Evolutionary conservation across 495 filamentous ascomycete species (phyloP).

Genomic region (Apiosordaria backusii): DNA sequence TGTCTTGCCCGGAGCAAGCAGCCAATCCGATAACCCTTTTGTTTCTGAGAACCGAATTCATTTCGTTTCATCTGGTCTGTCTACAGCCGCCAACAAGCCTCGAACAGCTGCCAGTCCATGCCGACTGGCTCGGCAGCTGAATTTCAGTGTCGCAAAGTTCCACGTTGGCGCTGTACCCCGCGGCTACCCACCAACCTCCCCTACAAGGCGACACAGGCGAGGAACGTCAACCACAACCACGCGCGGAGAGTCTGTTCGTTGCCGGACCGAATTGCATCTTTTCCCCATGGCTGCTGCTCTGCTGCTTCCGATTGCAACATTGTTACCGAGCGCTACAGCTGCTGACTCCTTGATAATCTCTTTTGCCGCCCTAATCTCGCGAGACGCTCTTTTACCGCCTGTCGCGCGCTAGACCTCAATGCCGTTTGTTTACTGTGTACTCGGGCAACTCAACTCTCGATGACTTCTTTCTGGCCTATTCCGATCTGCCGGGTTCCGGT

Average conservation of each 20-base stretch:
- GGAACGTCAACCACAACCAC: neutral
- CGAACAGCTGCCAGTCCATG: conserved; percentile 14
- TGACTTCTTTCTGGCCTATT: conserved; percentile 19
- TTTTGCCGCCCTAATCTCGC: conserved; percentile 17
- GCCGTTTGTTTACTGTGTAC: conserved; percentile 8
- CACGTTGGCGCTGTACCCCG: conserved; percentile 17
- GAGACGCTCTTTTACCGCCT: conserved; percentile 9
- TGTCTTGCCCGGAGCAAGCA: conserved; percentile 1
- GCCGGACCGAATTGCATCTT: conserved; percentile 1
- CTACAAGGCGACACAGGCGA: conserved; percentile 2
- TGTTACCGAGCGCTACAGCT: conserved; percentile 21
- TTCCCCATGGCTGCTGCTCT: neutral
- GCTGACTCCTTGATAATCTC: conserved; percentile 20
- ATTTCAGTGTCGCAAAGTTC: conserved; percentile 9
- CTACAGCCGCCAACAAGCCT: conserved; percentile 5
- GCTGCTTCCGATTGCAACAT: conserved; percentile 12
- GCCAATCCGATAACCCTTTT: conserved; percentile 22
- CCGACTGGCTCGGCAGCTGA: conserved; percentile 12
- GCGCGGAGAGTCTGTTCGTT: neutral
- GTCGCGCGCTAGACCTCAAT: conserved; percentile 27
- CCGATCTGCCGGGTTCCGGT: conserved; percentile 28
- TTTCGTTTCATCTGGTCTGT: conserved; percentile 23
- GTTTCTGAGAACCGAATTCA: conserved; percentile 11
- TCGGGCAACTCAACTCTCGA: neutral
- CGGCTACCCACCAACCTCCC: conserved; percentile 10